phyloP scores from a whole-genome alignment of 345 rosid species.

The Balakata baccata region DNA sequence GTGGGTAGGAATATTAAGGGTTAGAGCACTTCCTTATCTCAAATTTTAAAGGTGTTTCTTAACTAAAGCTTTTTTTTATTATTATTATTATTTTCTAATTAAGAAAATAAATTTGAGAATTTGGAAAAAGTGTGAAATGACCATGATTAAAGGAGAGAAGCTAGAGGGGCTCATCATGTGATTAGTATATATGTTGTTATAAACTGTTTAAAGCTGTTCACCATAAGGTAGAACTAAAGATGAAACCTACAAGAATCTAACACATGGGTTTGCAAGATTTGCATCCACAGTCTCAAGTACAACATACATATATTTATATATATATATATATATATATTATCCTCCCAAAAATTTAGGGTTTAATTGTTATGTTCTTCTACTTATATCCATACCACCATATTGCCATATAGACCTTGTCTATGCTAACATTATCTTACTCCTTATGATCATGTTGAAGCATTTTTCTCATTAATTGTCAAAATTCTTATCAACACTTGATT shows the following conservation, averaged over 20 bases:
- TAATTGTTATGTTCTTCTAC: slow-evolving; percentile 8
- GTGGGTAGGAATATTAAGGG: no score
- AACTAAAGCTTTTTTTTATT: no score
- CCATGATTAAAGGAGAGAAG: not conserved
- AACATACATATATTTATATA: no score
- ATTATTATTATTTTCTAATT: no score
- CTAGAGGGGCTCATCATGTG: slow-evolving; percentile 25
- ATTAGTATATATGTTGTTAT: slow-evolving; percentile 20
- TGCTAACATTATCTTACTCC: not conserved
- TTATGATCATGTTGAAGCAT: not conserved
- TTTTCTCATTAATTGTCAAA: no score
- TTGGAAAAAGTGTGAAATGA: not conserved
- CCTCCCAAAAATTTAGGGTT: slow-evolving; percentile 10
- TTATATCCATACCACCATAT: slow-evolving; percentile 1
- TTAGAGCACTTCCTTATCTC: no score
- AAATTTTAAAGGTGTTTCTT: no score
- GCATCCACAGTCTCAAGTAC: slow-evolving; percentile 18
- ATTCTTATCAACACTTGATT: no score
- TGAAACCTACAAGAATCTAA: slow-evolving; percentile 38
- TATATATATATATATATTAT: no score
- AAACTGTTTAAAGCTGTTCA: slow-evolving; percentile 21
- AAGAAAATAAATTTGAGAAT: no score
- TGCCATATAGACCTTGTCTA: not conserved
- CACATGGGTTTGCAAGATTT: slow-evolving; percentile 37
- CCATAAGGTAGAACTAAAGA: slow-evolving; percentile 20